These are phyloP conservation scores for Alternaria atra DNA, from an alignment of 2,329 filamentous ascomycete species.

Conservation along the genomic window DNA sequence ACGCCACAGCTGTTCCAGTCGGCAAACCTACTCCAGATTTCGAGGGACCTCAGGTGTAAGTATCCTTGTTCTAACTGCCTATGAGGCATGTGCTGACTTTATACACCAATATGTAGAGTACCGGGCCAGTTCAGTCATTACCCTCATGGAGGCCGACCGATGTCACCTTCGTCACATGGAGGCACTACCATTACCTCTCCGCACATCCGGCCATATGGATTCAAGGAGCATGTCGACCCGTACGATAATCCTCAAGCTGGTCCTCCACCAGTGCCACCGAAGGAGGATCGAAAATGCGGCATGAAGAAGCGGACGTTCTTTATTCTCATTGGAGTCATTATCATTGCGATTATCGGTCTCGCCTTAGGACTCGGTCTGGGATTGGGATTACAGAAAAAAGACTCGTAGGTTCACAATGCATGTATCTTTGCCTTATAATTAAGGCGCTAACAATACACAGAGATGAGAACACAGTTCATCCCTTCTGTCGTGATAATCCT, in stretches of 20 bases:
- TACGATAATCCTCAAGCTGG: slow-evolving; percentile 21
- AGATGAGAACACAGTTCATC: slow-evolving; percentile 18
- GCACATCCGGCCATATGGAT: slow-evolving; percentile 29
- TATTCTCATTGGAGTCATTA: slow-evolving; percentile 31
- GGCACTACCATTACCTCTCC: slow-evolving; percentile 27
- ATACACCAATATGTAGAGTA: slow-evolving; percentile 14
- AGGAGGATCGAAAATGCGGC: slow-evolving; percentile 35
- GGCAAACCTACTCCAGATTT: slow-evolving; percentile 31
- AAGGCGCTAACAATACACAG: slow-evolving; percentile 10
- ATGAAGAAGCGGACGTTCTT: slow-evolving; percentile 37
- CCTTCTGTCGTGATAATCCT: slow-evolving; percentile 39
- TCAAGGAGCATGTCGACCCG: slow-evolving; percentile 37
- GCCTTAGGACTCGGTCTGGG: slow-evolving; percentile 51
- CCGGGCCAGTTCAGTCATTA: slow-evolving; percentile 27
- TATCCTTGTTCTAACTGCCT: not conserved
- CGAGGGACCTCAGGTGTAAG: slow-evolving; percentile 29
- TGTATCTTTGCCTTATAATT: not conserved
- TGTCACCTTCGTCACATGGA: slow-evolving; percentile 30
- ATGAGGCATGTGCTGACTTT: not conserved
- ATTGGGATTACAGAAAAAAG: slow-evolving; percentile 42
- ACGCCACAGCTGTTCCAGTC: slow-evolving; percentile 13
- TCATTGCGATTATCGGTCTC: slow-evolving; percentile 44
- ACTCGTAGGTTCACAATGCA: slow-evolving; percentile 19
- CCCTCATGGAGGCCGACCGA: slow-evolving; percentile 20
- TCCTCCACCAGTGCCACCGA: slow-evolving; percentile 27